Evolutionary conservation across 805 yeast species (phyloP).

Genomic region (Candida boidinii): DNA sequence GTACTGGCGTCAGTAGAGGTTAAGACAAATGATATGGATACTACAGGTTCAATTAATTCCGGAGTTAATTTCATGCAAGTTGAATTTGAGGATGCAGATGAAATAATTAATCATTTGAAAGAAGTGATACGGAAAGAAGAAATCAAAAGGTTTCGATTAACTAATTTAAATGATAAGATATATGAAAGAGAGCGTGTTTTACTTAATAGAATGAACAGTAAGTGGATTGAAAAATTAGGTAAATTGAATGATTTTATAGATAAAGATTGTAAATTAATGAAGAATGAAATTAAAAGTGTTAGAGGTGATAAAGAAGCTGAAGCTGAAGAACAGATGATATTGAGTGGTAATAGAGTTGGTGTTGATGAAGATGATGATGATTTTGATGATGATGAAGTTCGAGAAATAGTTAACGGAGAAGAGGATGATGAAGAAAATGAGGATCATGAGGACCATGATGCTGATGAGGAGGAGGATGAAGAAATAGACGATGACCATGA

Average conservation of each 20-base stretch:
- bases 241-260: slow-evolving; percentile 14
- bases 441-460: slow-evolving; percentile 1
- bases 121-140: slow-evolving; percentile 13
- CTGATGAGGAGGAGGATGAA: slow-evolving; percentile 3
- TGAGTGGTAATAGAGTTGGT: slow-evolving; percentile 1
- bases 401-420: slow-evolving; percentile 4
- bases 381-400: slow-evolving; percentile 7
- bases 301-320: slow-evolving; percentile 10
- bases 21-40: background rate
- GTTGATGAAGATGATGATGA: slow-evolving; percentile 8
- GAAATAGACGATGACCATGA: slow-evolving; percentile 1
- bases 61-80: slow-evolving; percentile 8
- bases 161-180: slow-evolving; percentile 17
- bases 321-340: slow-evolving; percentile 4
- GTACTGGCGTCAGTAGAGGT: background rate
- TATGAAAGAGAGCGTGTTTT: slow-evolving; percentile 14
- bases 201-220: slow-evolving; percentile 14
- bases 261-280: slow-evolving; percentile 12
- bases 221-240: slow-evolving; percentile 20
- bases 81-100: slow-evolving; percentile 11
- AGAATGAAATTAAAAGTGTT: slow-evolving; percentile 4
- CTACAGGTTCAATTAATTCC: no score
- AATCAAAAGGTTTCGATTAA: slow-evolving; percentile 18
- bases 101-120: slow-evolving; percentile 9
- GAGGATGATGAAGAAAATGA: slow-evolving; percentile 9